Conservation (phyloP, 2,329 filamentous ascomycete genomes). For the Geoglossum cookeanum region DNA sequence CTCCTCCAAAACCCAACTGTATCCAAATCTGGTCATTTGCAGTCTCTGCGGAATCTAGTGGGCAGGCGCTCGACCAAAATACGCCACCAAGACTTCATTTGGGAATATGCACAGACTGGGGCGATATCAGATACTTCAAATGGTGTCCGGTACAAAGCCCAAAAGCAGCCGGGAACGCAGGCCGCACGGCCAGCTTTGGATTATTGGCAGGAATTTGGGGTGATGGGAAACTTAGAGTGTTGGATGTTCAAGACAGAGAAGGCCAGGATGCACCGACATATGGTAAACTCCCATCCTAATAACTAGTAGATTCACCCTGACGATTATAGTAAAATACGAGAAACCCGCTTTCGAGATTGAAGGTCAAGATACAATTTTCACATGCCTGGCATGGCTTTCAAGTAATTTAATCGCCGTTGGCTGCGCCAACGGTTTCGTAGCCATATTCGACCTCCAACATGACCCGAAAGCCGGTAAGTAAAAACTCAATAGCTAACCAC, state of each 20-base stretch:
- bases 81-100: constrained; percentile 26
- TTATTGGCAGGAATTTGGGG: constrained; percentile 36
- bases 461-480: neutral
- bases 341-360: constrained; percentile 30
- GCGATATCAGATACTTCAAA: constrained; percentile 31
- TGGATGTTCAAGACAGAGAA: constrained; percentile 25
- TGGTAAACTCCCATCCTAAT: neutral
- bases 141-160: constrained; percentile 33
- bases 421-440: constrained; percentile 36
- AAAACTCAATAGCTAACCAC: neutral
- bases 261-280: neutral
- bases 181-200: constrained; percentile 22
- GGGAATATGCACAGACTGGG: constrained; percentile 38
- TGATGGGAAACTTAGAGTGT: constrained; percentile 36
- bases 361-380: constrained; percentile 33
- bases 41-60: constrained; percentile 15
- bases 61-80: constrained; percentile 22
- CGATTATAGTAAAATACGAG: constrained; percentile 22
- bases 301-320: constrained; percentile 8
- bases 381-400: constrained; percentile 37
- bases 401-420: constrained; percentile 33
- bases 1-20: constrained; percentile 27
- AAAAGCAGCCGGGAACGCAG: constrained; percentile 16
- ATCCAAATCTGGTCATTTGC: constrained; percentile 41
- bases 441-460: constrained; percentile 27